These are phyloP conservation scores for Pecoramyces ruminantium DNA, from an alignment of 192 early-diverging fungal species.

Conservation along the genomic window DNA sequence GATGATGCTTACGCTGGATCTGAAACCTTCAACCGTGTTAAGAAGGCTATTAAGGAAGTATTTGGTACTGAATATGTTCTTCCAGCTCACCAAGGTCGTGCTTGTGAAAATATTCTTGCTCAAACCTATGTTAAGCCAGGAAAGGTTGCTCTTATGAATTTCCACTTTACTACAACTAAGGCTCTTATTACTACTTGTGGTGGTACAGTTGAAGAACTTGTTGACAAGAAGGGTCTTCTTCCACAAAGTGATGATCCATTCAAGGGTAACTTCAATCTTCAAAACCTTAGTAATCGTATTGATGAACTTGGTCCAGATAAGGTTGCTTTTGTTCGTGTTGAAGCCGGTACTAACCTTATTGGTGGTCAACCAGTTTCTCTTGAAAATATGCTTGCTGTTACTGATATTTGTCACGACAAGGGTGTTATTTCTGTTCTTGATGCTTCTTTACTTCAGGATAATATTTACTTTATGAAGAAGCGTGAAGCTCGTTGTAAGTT, in stretches of 20 bases:
- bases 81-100: background rate
- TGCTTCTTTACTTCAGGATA: background rate
- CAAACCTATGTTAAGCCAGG: background rate
- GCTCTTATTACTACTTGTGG: background rate
- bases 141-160: background rate
- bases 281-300: background rate
- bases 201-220: background rate
- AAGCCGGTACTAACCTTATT: background rate
- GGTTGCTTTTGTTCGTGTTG: background rate
- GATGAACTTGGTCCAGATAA: background rate
- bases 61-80: background rate
- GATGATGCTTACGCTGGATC: background rate
- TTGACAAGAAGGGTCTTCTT: background rate
- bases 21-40: background rate
- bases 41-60: background rate
- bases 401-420: background rate
- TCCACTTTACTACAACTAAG: background rate
- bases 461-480: background rate
- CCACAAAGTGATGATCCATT: background rate
- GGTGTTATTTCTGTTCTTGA: background rate
- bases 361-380: background rate
- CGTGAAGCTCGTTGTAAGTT: background rate
- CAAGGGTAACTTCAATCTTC: background rate
- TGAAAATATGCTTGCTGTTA: background rate
- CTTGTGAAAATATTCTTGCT: background rate